Evolutionary conservation across 2,329 filamentous ascomycete genomes (phyloP).

Genomic region (Aspergillus pseudoviridinutans): DNA sequence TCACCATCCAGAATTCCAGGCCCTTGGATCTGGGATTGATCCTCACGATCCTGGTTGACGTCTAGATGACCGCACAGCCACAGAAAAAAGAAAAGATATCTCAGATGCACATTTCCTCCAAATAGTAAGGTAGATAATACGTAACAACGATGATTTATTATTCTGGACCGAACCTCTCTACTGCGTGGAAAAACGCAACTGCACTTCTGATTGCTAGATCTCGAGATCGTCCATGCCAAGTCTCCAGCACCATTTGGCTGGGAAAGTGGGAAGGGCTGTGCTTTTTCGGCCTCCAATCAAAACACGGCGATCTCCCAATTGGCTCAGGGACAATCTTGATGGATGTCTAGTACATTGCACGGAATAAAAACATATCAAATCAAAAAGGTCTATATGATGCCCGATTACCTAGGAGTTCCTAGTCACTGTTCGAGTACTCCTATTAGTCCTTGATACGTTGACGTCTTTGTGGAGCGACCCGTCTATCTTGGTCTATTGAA

Average conservation of each 20-base stretch:
- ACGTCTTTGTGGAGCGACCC: no score
- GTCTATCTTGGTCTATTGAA: no score
- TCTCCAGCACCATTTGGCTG: not conserved
- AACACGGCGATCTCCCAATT: not conserved
- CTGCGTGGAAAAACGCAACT: not conserved
- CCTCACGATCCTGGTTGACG: not conserved
- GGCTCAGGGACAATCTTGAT: not conserved
- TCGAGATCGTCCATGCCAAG: not conserved
- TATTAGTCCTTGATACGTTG: not conserved
- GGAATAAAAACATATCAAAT: not conserved
- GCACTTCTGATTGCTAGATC: not conserved
- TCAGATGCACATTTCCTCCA: no score
- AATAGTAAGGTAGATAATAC: not conserved
- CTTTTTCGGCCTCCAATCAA: conserved; percentile 5
- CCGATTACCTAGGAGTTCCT: not conserved
- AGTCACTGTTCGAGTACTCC: not conserved
- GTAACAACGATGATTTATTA: not conserved
- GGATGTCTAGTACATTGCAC: not conserved
- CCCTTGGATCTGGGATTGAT: not conserved
- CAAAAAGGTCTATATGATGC: not conserved
- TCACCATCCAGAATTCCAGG: not conserved
- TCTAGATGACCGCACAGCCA: not conserved
- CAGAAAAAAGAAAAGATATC: not conserved
- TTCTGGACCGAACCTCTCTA: not conserved
- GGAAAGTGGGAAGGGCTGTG: conserved; percentile 1